Percentiles rank a stretch among this genome's conserved stretches.
Conservation (phyloP, 2,329 filamentous ascomycete species). For the Dryadomyces sulphureus region DNA sequence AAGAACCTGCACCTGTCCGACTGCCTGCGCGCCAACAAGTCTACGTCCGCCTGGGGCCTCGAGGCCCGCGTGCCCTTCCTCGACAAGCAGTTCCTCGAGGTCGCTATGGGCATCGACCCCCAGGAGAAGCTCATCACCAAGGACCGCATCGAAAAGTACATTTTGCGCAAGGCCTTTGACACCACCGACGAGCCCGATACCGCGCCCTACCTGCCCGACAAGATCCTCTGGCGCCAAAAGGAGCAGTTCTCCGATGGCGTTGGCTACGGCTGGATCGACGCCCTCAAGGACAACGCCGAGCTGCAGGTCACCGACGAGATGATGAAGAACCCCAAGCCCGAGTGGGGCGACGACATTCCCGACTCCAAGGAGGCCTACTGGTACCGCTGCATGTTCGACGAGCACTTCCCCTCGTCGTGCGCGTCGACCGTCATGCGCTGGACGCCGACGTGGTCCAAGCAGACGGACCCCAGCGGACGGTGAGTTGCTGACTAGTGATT, state of each 20-base stretch:
- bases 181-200: slow-evolving; percentile 70
- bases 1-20: slow-evolving; percentile 96
- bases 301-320: slow-evolving; percentile 85
- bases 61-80: slow-evolving; percentile 97
- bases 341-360: slow-evolving; percentile 87
- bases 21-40: slow-evolving; percentile 97
- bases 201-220: slow-evolving; percentile 81
- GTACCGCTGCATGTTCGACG: slow-evolving; percentile 98
- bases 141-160: slow-evolving; percentile 90
- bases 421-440: slow-evolving; percentile 90
- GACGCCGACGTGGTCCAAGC: slow-evolving; percentile 95
- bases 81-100: slow-evolving; percentile 92
- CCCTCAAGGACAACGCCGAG: slow-evolving; percentile 88
- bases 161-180: slow-evolving; percentile 94
- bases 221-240: slow-evolving; percentile 97
- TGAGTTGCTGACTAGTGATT: slow-evolving; percentile 23
- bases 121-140: slow-evolving; percentile 90
- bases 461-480: slow-evolving; percentile 90
- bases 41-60: slow-evolving; percentile 92
- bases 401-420: slow-evolving; percentile 89
- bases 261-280: slow-evolving; percentile 98
- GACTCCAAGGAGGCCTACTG: slow-evolving; percentile 98
- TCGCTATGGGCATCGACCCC: slow-evolving; percentile 86
- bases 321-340: slow-evolving; percentile 94
- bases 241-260: slow-evolving; percentile 99